phyloP scores from a whole-genome alignment of 2,329 filamentous ascomycete species.

The Aspergillus sp. region DNA sequence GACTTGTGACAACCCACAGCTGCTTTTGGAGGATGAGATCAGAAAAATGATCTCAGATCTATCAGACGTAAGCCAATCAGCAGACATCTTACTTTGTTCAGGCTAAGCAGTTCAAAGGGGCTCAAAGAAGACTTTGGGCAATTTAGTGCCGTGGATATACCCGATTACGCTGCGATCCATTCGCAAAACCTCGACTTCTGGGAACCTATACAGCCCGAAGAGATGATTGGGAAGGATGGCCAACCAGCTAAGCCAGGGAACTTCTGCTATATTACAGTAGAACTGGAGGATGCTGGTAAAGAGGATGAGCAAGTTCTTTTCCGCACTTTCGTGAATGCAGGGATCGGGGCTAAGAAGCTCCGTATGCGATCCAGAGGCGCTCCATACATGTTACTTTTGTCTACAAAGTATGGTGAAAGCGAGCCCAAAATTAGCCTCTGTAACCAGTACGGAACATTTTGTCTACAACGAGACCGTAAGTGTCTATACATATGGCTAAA shows the following conservation, averaged over 20 bases:
- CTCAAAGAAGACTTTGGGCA: slow-evolving; percentile 32
- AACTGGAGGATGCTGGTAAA: slow-evolving; percentile 33
- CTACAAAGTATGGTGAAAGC: slow-evolving; percentile 32
- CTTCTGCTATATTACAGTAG: slow-evolving; percentile 32
- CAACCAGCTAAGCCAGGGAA: slow-evolving; percentile 24
- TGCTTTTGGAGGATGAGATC: slow-evolving; percentile 31
- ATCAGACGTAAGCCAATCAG: slow-evolving; percentile 25
- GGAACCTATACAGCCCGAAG: slow-evolving; percentile 34
- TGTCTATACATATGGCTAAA: neutral
- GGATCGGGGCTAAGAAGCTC: slow-evolving; percentile 32
- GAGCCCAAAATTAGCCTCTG: slow-evolving; percentile 36
- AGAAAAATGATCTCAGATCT: slow-evolving; percentile 34
- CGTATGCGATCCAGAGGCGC: slow-evolving; percentile 34
- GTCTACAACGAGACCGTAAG: slow-evolving; percentile 33
- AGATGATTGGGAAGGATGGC: slow-evolving; percentile 21
- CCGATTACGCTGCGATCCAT: slow-evolving; percentile 23
- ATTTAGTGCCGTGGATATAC: slow-evolving; percentile 29
- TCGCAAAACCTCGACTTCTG: slow-evolving; percentile 31
- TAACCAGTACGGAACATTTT: slow-evolving; percentile 35
- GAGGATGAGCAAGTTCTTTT: slow-evolving; percentile 34
- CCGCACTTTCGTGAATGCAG: slow-evolving; percentile 35
- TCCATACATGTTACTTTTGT: slow-evolving; percentile 36
- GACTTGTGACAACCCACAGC: slow-evolving; percentile 21
- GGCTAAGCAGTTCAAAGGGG: slow-evolving; percentile 17
- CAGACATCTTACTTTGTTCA: neutral